Conservation (phyloP, 768 basidiomycete species). For the Phaeolepiota aurea region DNA sequence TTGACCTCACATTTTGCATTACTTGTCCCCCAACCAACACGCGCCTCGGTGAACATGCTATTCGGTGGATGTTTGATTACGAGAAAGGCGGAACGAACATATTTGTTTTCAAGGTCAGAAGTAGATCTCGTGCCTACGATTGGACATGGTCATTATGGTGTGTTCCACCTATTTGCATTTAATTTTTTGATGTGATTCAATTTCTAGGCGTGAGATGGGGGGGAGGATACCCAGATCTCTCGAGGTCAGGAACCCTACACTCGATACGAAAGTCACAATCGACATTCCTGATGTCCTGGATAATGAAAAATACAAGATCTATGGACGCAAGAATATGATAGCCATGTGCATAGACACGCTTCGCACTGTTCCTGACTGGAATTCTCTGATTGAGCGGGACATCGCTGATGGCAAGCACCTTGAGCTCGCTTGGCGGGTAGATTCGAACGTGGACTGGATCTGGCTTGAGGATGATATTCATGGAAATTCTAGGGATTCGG, state of each 20-base stretch:
- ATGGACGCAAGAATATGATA: constrained; percentile 57
- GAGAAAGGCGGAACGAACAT: constrained; percentile 68
- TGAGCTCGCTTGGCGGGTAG: constrained; percentile 72
- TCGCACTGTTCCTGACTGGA: constrained; percentile 49
- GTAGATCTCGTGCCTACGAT: constrained; percentile 70
- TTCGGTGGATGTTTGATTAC: constrained; percentile 40
- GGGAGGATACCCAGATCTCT: constrained; percentile 61
- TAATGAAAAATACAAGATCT: constrained; percentile 34
- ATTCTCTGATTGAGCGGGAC: constrained; percentile 46
- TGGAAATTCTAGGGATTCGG: constrained; percentile 58
- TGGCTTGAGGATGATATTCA: constrained; percentile 63
- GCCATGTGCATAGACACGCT: constrained; percentile 53
- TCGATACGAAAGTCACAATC: constrained; percentile 63
- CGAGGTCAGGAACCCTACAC: constrained; percentile 60
- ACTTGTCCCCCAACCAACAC: constrained; percentile 51
- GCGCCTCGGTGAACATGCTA: constrained; percentile 25
- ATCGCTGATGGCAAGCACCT: constrained; percentile 48
- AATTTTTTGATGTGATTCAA: constrained; percentile 1
- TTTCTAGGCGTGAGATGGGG: constrained; percentile 58
- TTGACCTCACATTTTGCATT: constrained; percentile 78
- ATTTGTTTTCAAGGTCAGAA: constrained; percentile 79
- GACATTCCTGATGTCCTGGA: constrained; percentile 49
- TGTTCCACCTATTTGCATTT: constrained; percentile 5
- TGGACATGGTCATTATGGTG: constrained; percentile 91
- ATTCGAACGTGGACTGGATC: constrained; percentile 79